Evolutionary conservation across 1,139 yeast genomes (phyloP).

Genomic region (Candida sp.): DNA sequence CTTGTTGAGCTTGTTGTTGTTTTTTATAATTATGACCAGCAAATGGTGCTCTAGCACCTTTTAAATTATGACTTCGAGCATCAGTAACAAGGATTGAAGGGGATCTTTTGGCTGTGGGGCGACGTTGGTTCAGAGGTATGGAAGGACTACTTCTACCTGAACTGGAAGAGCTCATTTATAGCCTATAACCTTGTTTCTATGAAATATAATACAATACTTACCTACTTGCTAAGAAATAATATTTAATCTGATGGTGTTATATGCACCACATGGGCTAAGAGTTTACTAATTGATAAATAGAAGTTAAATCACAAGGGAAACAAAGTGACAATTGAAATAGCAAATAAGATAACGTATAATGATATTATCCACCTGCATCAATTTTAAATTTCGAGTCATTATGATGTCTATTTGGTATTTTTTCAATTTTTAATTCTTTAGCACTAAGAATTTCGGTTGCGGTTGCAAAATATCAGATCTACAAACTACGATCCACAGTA

Average conservation of each 20-base stretch:
- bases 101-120: constrained; percentile 81
- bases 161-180: constrained; percentile 2
- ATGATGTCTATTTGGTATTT: too few relatives aligned
- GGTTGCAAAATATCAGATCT: background rate
- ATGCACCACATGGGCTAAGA: too few relatives aligned
- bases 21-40: constrained; percentile 56
- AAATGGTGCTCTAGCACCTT: constrained; percentile 79
- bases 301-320: too few relatives aligned
- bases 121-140: constrained; percentile 11
- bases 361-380: too few relatives aligned
- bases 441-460: background rate
- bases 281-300: too few relatives aligned
- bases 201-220: background rate
- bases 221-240: too few relatives aligned
- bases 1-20: constrained; percentile 28
- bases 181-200: background rate
- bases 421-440: too few relatives aligned
- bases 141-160: constrained; percentile 5
- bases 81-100: constrained; percentile 95
- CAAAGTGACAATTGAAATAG: too few relatives aligned
- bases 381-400: background rate
- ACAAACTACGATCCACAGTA: background rate
- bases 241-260: too few relatives aligned
- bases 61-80: constrained; percentile 56
- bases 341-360: too few relatives aligned